phyloP scores from a whole-genome alignment of 2,329 filamentous ascomycete genomes.

The Emericellopsis atlantica region DNA sequence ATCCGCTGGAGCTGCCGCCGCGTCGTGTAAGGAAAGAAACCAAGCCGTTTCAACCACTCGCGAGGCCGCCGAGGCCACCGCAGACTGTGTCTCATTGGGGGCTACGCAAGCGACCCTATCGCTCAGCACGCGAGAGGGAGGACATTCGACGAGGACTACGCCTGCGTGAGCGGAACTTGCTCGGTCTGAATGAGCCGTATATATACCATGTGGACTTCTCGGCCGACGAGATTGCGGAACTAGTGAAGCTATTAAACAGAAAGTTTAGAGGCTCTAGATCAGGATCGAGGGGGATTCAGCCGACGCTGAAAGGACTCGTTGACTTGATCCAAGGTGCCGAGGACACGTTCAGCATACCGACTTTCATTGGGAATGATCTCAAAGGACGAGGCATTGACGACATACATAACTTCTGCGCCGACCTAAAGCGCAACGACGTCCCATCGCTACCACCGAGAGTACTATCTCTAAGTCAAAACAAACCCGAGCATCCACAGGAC shows the following conservation, averaged over 20 bases:
- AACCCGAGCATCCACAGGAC: conserved; percentile 1
- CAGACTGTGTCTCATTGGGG: no score
- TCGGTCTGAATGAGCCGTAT: conserved; percentile 3
- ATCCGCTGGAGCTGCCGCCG: no score
- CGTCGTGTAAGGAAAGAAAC: no score
- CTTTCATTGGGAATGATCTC: conserved; percentile 9
- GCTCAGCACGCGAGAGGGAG: conserved; percentile 11
- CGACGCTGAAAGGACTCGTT: background rate
- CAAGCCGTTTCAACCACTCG: no score
- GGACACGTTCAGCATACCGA: conserved; percentile 9
- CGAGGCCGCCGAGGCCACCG: no score
- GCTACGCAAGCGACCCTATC: conserved; percentile 11
- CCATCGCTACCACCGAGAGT: conserved; percentile 7
- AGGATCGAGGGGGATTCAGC: background rate
- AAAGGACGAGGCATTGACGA: conserved; percentile 13
- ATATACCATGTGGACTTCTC: conserved; percentile 34
- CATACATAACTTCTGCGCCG: conserved; percentile 16
- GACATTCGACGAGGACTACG: conserved; percentile 12
- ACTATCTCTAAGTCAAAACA: conserved; percentile 11
- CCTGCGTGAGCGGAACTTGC: conserved; percentile 1
- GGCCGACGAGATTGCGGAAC: conserved; percentile 18
- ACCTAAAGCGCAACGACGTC: conserved; percentile 11
- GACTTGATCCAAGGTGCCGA: conserved; percentile 4
- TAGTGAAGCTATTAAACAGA: conserved; percentile 10
- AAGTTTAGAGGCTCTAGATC: conserved; percentile 4